Evolutionary conservation across 2,329 filamentous ascomycete species (phyloP), one percentile per base, ranked within the genome.

Genomic region (Furcasterigmium furcatum): DNA sequence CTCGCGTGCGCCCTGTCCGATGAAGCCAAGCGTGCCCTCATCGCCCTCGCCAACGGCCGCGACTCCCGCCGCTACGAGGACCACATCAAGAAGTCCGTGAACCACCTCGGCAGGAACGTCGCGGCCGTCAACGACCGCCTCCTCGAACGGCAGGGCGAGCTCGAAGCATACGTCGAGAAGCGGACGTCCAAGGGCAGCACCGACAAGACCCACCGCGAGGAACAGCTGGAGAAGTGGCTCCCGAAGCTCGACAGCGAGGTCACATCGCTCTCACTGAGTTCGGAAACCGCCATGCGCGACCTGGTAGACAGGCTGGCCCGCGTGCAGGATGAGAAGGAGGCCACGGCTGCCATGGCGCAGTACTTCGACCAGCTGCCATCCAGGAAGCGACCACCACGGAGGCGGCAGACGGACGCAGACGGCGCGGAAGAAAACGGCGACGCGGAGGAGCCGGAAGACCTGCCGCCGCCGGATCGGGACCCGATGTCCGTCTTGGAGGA

Each of bases 101-200:
- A 64, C 7, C 55, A 74, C 9, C 65, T 81, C 14, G 68, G 68
- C 22, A 62, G 64, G 34, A 67, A 61, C 46, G 70, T 80, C 12
- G 67, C 69, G 41, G 69, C 70, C 52, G 62, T 80, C 52, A 76
- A 81, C 52, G 77, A 80, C 44, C 61, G 63, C 6, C 52, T 72
- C 3, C 60, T 59, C 24, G 58, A 62, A n/a, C 64, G 70, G 49
- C 63, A 58, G 9, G 55, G 60, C 4, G 53, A 59, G 9, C 61
- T 73, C 6, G 58, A 58, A 9, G 50, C 52, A 9, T 45, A 62
- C 14, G 59, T 50, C 4, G 55, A 65, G 32, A 68, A 65, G 45
- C 65, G 71, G 10, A 55, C 58, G 10, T 65, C 68, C 35, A 68
- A 59, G 38, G 66, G 64, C 22, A 53, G 53, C 1, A 60, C 46